These are phyloP conservation scores for Arthrinium phaeospermum DNA, from an alignment of 2,329 filamentous ascomycete genomes.

Conservation along the genomic window DNA sequence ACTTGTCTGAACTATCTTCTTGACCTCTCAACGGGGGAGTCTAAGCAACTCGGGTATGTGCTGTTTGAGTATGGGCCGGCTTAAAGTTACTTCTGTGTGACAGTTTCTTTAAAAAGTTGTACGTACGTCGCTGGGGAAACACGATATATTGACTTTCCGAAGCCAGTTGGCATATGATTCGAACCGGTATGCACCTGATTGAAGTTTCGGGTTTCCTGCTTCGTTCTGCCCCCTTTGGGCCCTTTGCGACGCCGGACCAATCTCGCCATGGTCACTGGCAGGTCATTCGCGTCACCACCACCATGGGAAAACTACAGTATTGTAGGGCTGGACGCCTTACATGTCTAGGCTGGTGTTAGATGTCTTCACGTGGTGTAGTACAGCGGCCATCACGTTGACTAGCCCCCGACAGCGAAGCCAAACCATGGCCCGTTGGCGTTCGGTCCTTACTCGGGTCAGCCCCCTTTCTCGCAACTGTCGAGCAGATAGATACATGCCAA, in stretches of 20 bases:
- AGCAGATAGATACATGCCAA: neutral
- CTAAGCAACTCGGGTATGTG: neutral
- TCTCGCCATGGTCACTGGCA: neutral
- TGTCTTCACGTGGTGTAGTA: neutral
- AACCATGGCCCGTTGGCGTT: neutral
- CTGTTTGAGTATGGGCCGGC: neutral
- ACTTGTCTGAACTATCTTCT: neutral
- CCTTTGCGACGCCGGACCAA: neutral
- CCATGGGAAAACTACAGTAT: neutral
- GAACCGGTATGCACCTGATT: neutral
- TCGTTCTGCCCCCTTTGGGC: neutral
- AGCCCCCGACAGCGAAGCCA: neutral
- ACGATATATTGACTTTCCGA: neutral
- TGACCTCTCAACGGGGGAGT: neutral
- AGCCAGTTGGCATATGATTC: neutral
- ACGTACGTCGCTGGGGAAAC: neutral
- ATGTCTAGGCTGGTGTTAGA: neutral
- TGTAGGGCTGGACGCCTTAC: neutral
- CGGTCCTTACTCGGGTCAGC: neutral
- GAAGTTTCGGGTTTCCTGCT: neutral
- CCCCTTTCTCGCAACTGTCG: neutral
- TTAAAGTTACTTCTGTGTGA: neutral
- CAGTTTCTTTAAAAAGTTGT: neutral
- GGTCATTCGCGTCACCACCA: neutral
- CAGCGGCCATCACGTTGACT: neutral